A percentile compares a stretch with the other conserved stretches of the same genome.
phyloP scores from a whole-genome alignment of 2,329 filamentous ascomycete genomes.

The Pestalotiopsis sp. region DNA sequence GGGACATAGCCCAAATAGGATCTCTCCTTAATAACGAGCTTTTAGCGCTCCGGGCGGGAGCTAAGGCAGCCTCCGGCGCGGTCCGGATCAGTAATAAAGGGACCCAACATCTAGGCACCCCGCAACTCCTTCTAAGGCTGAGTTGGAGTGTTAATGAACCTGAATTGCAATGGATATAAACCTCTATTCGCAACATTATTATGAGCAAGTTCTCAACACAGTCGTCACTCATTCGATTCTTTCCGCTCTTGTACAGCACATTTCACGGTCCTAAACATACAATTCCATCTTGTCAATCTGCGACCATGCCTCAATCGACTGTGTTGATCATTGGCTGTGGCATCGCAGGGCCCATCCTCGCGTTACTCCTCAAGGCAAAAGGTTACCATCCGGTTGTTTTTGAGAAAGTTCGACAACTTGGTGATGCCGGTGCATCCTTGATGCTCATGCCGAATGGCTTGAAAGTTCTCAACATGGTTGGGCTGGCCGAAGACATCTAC shows the following conservation, averaged over 20 bases:
- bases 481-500: conserved; percentile 10
- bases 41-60: neutral
- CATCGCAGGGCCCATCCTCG: conserved; percentile 25
- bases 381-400: conserved; percentile 29
- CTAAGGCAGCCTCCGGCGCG: neutral
- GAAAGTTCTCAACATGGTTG: conserved; percentile 26
- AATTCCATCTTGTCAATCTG: neutral
- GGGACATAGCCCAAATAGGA: no score
- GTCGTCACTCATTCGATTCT: neutral
- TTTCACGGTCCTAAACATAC: neutral
- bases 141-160: neutral
- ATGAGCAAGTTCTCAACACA: neutral
- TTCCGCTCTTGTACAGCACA: neutral
- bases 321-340: conserved; percentile 29
- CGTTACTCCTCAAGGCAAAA: conserved; percentile 24
- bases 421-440: conserved; percentile 26
- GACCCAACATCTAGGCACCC: neutral
- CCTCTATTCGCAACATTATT: neutral
- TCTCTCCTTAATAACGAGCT: neutral
- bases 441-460: conserved; percentile 29
- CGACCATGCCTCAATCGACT: neutral
- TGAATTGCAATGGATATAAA: neutral
- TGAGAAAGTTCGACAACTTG: conserved; percentile 23
- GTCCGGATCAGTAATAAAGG: neutral
- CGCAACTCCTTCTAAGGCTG: neutral